Evolutionary conservation across 305 asterid genomes (phyloP), one percentile per base, ranked within the genome.

Genomic region (Coffea humblotiana): DNA sequence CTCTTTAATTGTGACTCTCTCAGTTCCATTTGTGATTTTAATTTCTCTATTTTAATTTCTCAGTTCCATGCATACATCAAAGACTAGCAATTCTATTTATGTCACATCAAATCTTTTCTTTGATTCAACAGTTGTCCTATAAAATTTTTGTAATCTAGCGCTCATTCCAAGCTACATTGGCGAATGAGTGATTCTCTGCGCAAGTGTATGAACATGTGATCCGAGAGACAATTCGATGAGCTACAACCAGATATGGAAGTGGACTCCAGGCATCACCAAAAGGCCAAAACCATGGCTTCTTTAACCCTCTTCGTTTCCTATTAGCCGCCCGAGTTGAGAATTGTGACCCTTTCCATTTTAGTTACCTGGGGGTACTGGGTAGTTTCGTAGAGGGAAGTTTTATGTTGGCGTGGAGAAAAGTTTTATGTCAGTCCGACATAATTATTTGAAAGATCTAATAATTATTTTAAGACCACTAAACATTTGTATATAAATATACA

Each of bases 231-330:
- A 40, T 40, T 40, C 6, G 43, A 54, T 3, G 29, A 27, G 14
- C 61, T 10, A 14, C 13, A 61, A 68, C 72, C 79, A 54, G 27
- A 77, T 15, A 51, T 48, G 74, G 77, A 77, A 18, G 77, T 81
- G 84, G 84, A 54, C 84, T 40, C 84, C 73, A 81, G 32, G 71
- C 74, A 18, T 23, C 78, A 71, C 73, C 81, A 76, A 81, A 75
- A 49, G 81, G 81, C 81, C 67, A 77, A 54, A 54, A 19, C 19
- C 18, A 56, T 49, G 67, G 49, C 16, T 63, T 76, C 35, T 78
- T 75, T 75, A 54, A 71, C 78, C 79, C 75, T 67, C 73, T 18
- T 77, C 77, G 80, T 49, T 66, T 63, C 23, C 78, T 35, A 81
- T 71, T 48, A 77, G 84, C 84, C 84, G 78, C 84, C 70, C 74